Base-by-base conservation (phyloP, 164 flowering plant genomes). In the Vitis labrusca region DNA sequence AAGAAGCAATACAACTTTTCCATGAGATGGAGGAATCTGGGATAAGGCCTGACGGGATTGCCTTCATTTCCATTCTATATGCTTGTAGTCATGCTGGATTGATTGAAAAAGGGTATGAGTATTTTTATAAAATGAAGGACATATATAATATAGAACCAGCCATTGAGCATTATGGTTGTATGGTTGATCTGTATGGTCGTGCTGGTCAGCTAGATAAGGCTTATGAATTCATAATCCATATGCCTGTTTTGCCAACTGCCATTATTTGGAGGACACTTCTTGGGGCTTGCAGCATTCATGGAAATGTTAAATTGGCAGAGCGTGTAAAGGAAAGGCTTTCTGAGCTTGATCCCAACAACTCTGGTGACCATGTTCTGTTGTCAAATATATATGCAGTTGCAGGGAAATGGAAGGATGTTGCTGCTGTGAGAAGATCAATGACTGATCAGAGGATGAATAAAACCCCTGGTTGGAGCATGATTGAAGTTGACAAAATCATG, bases 81-180 rank as follows among this genome's bases (percentile, higher is more conserved):
- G 91, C 92, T 5, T 89, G 97, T 72, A 87, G 90, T 70, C 95
- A 90, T 77, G 82, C 89, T 10, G 91, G 93, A 51, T 71, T 90
- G 71, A 67, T 84, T 14, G 79, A 85, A 75, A 58, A 79, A 65
- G 91, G 91, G 37, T 63, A 61, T 30, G 27, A 9, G 48, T 76
- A 75, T 61, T 88, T 90, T 70, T 59, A 73, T 53, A 81, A 78
- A 64, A 90, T 90, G 91, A 64, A 52, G 27, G 73, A 76, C 59
- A 10, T 50, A 1, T 84, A 88, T 61, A 72, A 68, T 23, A 79
- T 90, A 17, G 85, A 83, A 56, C 88, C 89, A 49, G 67, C 80
- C 2, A 67, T 87, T 17, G 92, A 88, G 74, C 92, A 90, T 76
- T 88, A 90, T 74, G 95, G 95, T 44, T 89, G 92, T 66, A 88